phyloP scores from a whole-genome alignment of 352 stramenopile species.

The Thalassiosira livingstoniorum region DNA sequence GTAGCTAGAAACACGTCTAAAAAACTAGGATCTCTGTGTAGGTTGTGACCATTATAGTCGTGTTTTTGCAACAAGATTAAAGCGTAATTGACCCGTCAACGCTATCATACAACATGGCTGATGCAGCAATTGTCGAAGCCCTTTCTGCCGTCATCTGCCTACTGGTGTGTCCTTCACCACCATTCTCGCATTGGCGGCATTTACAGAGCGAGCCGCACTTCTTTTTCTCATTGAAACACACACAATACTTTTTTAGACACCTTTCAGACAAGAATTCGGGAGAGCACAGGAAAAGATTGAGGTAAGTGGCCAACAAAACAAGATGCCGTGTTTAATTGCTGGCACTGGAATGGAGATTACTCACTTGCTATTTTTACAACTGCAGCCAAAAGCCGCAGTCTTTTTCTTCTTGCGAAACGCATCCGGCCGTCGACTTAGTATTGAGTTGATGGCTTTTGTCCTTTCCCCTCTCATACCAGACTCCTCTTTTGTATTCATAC shows the following conservation, averaged over 20 bases:
- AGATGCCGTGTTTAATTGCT: neutral
- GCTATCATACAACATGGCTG: no score
- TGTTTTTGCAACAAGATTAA: no score
- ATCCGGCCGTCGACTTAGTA: constrained; percentile 46
- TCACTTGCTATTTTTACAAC: constrained; percentile 50
- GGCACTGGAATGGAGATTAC: neutral
- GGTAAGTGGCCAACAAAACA: neutral
- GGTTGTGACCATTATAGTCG: no score
- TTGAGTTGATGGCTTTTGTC: constrained; percentile 44
- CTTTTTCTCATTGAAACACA: constrained; percentile 21
- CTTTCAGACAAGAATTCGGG: neutral
- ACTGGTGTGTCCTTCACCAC: neutral
- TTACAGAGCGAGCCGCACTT: constrained; percentile 11
- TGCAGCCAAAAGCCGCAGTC: constrained; percentile 30
- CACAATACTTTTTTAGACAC: constrained; percentile 43
- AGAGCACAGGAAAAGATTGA: neutral
- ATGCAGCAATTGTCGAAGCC: neutral
- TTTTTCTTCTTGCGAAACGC: constrained; percentile 42
- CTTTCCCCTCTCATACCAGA: constrained; percentile 23
- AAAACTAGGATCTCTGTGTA: no score
- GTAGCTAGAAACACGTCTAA: no score
- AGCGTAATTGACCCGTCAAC: no score
- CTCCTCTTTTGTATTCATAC: constrained; percentile 23
- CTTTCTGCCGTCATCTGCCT: neutral
- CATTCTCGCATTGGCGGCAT: constrained; percentile 18